Evolutionary conservation across 257 asterid species (phyloP).

Genomic region (Jaltomata sinuosa): DNA sequence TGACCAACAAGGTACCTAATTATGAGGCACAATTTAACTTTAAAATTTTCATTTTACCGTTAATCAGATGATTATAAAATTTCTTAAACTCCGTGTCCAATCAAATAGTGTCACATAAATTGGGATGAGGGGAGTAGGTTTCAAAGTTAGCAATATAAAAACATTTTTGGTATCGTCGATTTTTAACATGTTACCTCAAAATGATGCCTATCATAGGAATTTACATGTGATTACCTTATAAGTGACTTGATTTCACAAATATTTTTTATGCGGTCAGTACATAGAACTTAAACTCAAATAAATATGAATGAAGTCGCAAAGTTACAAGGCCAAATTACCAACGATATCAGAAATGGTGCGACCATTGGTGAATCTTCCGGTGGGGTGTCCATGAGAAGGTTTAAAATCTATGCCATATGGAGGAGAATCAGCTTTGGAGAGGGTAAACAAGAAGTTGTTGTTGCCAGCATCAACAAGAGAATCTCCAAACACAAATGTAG

Average conservation of each 20-base stretch:
- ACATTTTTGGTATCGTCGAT: background rate
- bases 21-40: background rate
- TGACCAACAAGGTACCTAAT: background rate
- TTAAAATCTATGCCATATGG: constrained; percentile 51
- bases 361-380: constrained; percentile 55
- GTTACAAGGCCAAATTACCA: constrained; percentile 11
- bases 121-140: background rate
- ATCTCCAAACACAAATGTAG: constrained; percentile 43
- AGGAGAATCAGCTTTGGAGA: constrained; percentile 43
- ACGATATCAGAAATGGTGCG: constrained; percentile 42
- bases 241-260: background rate
- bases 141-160: background rate
- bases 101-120: background rate
- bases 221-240: background rate
- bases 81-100: background rate
- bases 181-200: background rate
- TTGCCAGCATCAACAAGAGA: constrained; percentile 48
- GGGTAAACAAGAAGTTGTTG: constrained; percentile 35
- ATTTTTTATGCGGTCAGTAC: background rate
- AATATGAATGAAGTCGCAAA: background rate
- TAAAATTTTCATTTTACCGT: background rate
- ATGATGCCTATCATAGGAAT: background rate
- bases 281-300: background rate
- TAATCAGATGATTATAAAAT: background rate
- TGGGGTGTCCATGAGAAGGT: constrained; percentile 40